These are phyloP conservation scores for Pinus taeda DNA, from an alignment of 75 land plant species.

Conservation along the genomic window DNA sequence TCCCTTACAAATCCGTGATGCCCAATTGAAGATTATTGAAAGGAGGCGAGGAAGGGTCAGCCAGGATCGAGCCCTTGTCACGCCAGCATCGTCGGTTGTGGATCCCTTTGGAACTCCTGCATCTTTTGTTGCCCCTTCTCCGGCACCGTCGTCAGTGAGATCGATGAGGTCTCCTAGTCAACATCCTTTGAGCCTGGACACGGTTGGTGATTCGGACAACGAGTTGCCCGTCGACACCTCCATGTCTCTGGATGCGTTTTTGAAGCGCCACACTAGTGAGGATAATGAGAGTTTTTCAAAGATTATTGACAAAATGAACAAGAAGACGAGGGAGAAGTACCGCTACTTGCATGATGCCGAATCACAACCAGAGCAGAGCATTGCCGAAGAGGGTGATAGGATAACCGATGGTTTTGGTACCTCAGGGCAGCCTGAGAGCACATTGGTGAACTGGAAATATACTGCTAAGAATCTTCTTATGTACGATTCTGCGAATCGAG, in stretches of 20 bases:
- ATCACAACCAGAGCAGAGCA: slow-evolving; percentile 18
- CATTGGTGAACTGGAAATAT: slow-evolving; percentile 81
- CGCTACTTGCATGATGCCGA: slow-evolving; percentile 42
- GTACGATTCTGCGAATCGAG: slow-evolving; percentile 76
- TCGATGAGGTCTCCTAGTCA: slow-evolving; percentile 14
- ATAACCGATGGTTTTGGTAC: slow-evolving; percentile 93
- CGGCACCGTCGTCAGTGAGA: slow-evolving; percentile 10
- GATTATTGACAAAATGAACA: slow-evolving; percentile 85
- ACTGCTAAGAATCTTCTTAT: slow-evolving; percentile 86
- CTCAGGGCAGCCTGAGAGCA: slow-evolving; percentile 81
- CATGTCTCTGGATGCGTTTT: slow-evolving; percentile 69
- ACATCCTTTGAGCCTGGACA: slow-evolving; percentile 11
- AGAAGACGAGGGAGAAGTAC: slow-evolving; percentile 71
- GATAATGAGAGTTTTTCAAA: slow-evolving; percentile 85
- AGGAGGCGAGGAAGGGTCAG: slow-evolving; percentile 36
- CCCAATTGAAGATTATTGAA: slow-evolving; percentile 91
- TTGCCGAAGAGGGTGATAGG: slow-evolving; percentile 37
- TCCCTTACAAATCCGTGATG: slow-evolving; percentile 81
- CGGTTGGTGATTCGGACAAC: background rate
- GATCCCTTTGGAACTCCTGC: slow-evolving; percentile 33
- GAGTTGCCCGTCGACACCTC: slow-evolving; percentile 27
- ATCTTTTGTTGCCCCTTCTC: slow-evolving; percentile 24
- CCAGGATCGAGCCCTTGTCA: slow-evolving; percentile 11
- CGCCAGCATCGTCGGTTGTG: slow-evolving; percentile 8
- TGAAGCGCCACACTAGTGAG: slow-evolving; percentile 82